Conservation (phyloP, 108 stramenopile species). For the Nitzschia sp. region DNA sequence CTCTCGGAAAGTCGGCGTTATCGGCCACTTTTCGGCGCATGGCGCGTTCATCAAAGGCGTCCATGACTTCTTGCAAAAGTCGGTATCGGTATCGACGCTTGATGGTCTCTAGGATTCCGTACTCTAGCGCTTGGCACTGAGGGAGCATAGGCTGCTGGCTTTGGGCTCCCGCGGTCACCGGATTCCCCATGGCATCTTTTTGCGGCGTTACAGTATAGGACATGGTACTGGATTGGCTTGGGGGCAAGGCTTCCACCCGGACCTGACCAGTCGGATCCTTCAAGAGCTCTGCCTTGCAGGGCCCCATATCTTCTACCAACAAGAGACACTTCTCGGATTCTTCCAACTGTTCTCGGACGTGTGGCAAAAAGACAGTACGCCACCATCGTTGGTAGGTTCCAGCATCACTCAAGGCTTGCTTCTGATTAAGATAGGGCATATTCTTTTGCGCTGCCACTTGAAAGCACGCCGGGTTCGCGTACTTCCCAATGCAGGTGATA, state of each 20-base stretch:
- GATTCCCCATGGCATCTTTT: not conserved
- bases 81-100: constrained; percentile 30
- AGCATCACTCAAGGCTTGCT: constrained; percentile 26
- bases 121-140: constrained; percentile 24
- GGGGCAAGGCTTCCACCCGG: constrained; percentile 18
- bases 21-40: constrained; percentile 18
- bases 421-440: constrained; percentile 20
- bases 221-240: constrained; percentile 16
- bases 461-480: constrained; percentile 30
- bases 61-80: constrained; percentile 34
- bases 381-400: constrained; percentile 34
- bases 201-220: not conserved
- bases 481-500: constrained; percentile 27
- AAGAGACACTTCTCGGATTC: constrained; percentile 20
- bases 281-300: constrained; percentile 18
- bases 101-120: constrained; percentile 30
- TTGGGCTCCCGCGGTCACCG: not conserved
- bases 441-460: constrained; percentile 16
- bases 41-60: constrained; percentile 22
- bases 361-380: constrained; percentile 26
- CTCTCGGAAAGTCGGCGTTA: constrained; percentile 14
- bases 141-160: constrained; percentile 2
- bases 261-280: constrained; percentile 32
- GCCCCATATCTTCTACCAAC: constrained; percentile 22
- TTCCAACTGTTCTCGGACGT: constrained; percentile 12